phyloP scores from a whole-genome alignment of 2,329 filamentous ascomycete species.

The Xylariaceae sp. region DNA sequence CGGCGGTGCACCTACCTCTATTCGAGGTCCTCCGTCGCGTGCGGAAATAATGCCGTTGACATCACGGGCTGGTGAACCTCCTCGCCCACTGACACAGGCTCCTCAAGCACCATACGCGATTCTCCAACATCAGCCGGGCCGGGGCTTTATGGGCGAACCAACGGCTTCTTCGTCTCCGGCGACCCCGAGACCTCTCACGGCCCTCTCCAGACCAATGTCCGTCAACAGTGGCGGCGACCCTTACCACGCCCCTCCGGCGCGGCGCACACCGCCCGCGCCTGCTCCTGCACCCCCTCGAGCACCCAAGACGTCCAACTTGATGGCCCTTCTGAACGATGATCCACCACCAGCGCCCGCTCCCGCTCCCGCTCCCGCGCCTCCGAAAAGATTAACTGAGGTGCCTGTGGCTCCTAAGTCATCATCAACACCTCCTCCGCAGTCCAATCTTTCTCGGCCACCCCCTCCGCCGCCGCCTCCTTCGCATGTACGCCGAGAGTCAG shows the following conservation, averaged over 20 bases:
- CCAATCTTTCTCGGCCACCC: constrained; percentile 37
- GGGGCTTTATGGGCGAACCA: constrained; percentile 39
- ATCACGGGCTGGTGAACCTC: constrained; percentile 40
- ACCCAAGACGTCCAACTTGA: constrained; percentile 59
- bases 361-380: constrained; percentile 27
- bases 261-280: constrained; percentile 37
- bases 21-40: constrained; percentile 37
- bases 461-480: constrained; percentile 39
- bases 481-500: constrained; percentile 45
- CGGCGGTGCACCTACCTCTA: constrained; percentile 34
- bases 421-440: constrained; percentile 49
- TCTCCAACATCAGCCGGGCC: constrained; percentile 38
- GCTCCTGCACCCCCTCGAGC: constrained; percentile 39
- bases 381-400: constrained; percentile 50
- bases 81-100: constrained; percentile 35
- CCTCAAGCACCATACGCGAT: constrained; percentile 34
- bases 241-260: constrained; percentile 33
- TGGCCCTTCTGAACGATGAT: constrained; percentile 61
- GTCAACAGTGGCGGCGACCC: constrained; percentile 29
- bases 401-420: constrained; percentile 38
- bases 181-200: constrained; percentile 33
- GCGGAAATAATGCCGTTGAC: constrained; percentile 40
- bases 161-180: constrained; percentile 36
- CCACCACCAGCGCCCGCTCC: constrained; percentile 30
- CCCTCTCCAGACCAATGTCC: constrained; percentile 27